These are phyloP conservation scores for Paxillus involutus DNA, from an alignment of 768 basidiomycete genomes.

Conservation along the genomic window DNA sequence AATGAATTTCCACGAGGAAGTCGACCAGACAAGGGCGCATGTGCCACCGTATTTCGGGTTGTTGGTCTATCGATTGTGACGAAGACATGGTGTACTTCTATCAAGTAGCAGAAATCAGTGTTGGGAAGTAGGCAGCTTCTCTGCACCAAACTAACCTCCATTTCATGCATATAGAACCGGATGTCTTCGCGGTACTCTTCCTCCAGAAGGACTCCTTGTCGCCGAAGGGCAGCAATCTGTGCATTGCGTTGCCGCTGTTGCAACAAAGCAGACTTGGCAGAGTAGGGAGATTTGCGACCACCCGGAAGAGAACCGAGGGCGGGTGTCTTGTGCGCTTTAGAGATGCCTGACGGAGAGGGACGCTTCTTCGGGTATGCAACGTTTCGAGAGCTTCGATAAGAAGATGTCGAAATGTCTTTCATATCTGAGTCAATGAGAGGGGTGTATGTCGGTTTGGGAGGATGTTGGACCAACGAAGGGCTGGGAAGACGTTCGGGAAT, in stretches of 20 bases:
- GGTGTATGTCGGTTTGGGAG: slow-evolving; percentile 40
- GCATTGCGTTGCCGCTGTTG: slow-evolving; percentile 70
- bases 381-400: slow-evolving; percentile 60
- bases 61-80: slow-evolving; percentile 97
- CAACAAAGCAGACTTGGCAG: slow-evolving; percentile 56
- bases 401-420: slow-evolving; percentile 71
- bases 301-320: slow-evolving; percentile 45
- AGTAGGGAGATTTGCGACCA: slow-evolving; percentile 63
- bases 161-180: slow-evolving; percentile 90
- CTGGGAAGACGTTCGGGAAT: slow-evolving; percentile 31
- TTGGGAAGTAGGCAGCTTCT: neutral
- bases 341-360: slow-evolving; percentile 78
- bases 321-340: slow-evolving; percentile 63
- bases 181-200: slow-evolving; percentile 97
- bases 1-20: slow-evolving; percentile 98
- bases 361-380: slow-evolving; percentile 82
- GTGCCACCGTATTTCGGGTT: slow-evolving; percentile 98
- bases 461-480: slow-evolving; percentile 43
- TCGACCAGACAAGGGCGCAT: slow-evolving; percentile 99
- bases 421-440: slow-evolving; percentile 44
- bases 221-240: slow-evolving; percentile 66
- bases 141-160: slow-evolving; percentile 77
- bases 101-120: slow-evolving; percentile 8
- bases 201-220: slow-evolving; percentile 80
- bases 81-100: slow-evolving; percentile 87